Evolutionary conservation across 495 filamentous ascomycete species (phyloP), one percentile per base, ranked within the genome.

Genomic region (Aspergillus baeticus): DNA sequence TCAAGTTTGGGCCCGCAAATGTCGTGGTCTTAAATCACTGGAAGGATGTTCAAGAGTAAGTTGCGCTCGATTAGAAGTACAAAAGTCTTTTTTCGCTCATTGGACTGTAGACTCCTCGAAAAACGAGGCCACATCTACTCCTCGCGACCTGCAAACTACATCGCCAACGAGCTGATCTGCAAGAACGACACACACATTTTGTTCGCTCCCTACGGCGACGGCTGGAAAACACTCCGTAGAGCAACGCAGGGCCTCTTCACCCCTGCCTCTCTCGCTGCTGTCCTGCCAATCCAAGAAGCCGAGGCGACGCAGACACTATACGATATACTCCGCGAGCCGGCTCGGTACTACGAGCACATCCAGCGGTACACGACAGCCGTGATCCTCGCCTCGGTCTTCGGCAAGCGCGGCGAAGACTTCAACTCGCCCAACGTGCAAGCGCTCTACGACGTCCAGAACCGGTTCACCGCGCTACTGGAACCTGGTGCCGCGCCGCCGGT

Each of bases 71-170:
- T n/a, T n/a, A n/a, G n/a, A n/a, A n/a, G n/a, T n/a, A n/a, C 20
- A 18, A 22, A 22, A 3, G 3, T 21, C 1, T 44, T 1, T 13
- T 46, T 31, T 2, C 29, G 34, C 31, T 34, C 29, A 31, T 3
- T 34, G 7, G 14, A 5, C 6, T 17, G 18, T 6, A 49, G 46
- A 23, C 46, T 49, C 31, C 46, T 49, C 33, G 46, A 49, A 7
- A 49, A 37, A n/a, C n/a, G 46, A 21, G 46, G 46, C 46, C 31
- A 49, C 46, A 36, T 49, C 46, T 49, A 49, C 46, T 49, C 46
- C 31, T 49, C 46, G 1, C 46, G 46, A 0, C 46, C 46, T 1
- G 7, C 31, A 10, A 49, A 49, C 46, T 49, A 49, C 46, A 49
- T 49, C 46, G 46, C 46, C 31, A 49, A 49, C 46, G 31, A 49